These are phyloP conservation scores for Nicotiana tomentosiformis DNA, from an alignment of 257 asterid species.

Conservation along the genomic window DNA sequence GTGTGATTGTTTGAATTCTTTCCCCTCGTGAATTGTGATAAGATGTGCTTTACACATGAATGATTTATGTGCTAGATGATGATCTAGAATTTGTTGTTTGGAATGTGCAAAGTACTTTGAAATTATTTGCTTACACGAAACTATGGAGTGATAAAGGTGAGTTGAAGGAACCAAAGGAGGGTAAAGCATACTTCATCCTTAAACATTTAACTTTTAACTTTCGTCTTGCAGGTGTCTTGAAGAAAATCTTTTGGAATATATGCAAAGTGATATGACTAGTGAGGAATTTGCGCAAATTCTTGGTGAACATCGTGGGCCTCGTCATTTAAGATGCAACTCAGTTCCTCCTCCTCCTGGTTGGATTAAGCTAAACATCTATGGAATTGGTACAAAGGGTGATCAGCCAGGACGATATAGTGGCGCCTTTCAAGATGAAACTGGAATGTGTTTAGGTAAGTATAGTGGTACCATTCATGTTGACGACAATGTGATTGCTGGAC, in stretches of 20 bases:
- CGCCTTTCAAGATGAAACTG: background rate
- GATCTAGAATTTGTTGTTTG: too few species aligned
- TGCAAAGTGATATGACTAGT: background rate
- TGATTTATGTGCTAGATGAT: background rate
- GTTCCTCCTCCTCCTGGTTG: slow-evolving; percentile 10
- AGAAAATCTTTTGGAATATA: background rate
- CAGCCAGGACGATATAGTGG: background rate
- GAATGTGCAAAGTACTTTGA: too few species aligned
- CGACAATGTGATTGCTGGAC: background rate
- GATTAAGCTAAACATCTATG: slow-evolving; percentile 2
- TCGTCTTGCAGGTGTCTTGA: background rate
- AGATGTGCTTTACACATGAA: background rate
- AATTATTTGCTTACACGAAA: too few species aligned
- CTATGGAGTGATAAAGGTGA: too few species aligned
- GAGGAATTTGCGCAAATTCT: too few species aligned
- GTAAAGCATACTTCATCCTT: background rate
- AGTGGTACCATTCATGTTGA: background rate
- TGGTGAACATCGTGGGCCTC: background rate
- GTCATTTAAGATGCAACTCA: background rate
- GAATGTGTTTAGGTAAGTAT: background rate
- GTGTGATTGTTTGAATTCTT: too few species aligned
- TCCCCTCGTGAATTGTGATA: background rate
- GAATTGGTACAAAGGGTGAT: background rate
- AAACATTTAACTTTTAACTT: background rate
- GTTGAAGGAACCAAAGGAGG: background rate